Conservation (phyloP, 129 eudicot genomes). For the Helichrysum umbraculigerum region DNA sequence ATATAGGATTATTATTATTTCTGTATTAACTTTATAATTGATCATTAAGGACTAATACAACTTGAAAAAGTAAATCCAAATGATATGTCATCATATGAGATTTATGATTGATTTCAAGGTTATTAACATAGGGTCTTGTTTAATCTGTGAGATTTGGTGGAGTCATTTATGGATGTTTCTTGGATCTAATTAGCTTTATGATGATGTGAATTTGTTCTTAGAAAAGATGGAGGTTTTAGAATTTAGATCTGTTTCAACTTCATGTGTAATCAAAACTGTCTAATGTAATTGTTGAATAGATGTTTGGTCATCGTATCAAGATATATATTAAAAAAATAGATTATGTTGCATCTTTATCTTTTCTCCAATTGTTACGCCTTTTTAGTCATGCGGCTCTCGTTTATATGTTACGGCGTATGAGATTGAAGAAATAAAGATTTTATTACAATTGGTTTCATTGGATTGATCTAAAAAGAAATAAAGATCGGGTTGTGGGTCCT, state of each 20-base stretch:
- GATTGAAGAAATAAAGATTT: neutral
- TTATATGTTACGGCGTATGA: neutral
- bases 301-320: neutral
- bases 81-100: slow-evolving; percentile 4
- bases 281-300: neutral
- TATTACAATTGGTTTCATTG: neutral
- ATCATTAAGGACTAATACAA: neutral
- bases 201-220: neutral
- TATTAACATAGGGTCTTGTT: neutral
- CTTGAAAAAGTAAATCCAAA: neutral
- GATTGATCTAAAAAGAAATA: slow-evolving; percentile 10
- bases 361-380: neutral
- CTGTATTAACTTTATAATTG: neutral
- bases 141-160: neutral
- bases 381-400: neutral
- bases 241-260: slow-evolving; percentile 1
- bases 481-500: neutral
- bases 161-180: neutral
- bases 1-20: neutral
- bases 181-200: slow-evolving; percentile 17
- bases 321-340: neutral
- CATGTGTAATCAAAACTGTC: neutral
- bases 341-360: neutral
- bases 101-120: slow-evolving; percentile 19
- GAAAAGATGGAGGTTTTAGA: neutral